phyloP scores from a whole-genome alignment of 306 rosid genomes.

The Echinosophora koreensis region DNA sequence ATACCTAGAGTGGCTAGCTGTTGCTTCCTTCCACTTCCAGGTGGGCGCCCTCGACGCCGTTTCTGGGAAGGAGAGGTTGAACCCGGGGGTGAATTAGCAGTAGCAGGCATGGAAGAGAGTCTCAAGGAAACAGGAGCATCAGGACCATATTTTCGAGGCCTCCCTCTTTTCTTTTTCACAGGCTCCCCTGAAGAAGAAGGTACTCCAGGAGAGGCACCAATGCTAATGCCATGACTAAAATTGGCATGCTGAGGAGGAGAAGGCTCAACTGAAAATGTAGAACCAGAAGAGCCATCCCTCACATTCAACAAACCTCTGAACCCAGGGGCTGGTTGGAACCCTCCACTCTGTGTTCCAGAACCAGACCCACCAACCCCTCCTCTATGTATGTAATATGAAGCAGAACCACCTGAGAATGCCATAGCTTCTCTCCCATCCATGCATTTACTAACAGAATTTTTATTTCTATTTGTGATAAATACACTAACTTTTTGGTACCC shows the following conservation, averaged over 20 bases:
- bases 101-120: conserved; percentile 74
- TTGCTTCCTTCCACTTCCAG: conserved; percentile 93
- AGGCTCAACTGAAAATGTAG: conserved; percentile 70
- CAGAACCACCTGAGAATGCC: conserved; percentile 86
- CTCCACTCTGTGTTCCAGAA: conserved; percentile 61
- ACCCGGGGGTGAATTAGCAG: conserved; percentile 62
- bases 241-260: conserved; percentile 38
- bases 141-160: conserved; percentile 92
- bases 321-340: conserved; percentile 69
- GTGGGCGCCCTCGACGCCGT: conserved; percentile 80
- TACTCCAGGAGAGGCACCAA: conserved; percentile 61
- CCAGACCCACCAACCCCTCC: conserved; percentile 75
- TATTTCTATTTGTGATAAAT: conserved; percentile 44
- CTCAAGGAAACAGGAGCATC: conserved; percentile 81
- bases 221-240: conserved; percentile 64
- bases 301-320: conserved; percentile 75
- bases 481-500: conserved; percentile 15
- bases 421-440: conserved; percentile 99
- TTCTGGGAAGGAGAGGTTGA: conserved; percentile 59
- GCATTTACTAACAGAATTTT: conserved; percentile 72
- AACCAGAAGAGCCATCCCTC: conserved; percentile 59
- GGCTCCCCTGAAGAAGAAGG: conserved; percentile 72
- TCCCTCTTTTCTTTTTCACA: conserved; percentile 90
- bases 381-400: conserved; percentile 86
- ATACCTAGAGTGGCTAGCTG: conserved; percentile 84